Evolutionary conservation across 2,329 filamentous ascomycete species (phyloP), one percentile per base, ranked within the genome.

Genomic region (Botrytis squamosa): DNA sequence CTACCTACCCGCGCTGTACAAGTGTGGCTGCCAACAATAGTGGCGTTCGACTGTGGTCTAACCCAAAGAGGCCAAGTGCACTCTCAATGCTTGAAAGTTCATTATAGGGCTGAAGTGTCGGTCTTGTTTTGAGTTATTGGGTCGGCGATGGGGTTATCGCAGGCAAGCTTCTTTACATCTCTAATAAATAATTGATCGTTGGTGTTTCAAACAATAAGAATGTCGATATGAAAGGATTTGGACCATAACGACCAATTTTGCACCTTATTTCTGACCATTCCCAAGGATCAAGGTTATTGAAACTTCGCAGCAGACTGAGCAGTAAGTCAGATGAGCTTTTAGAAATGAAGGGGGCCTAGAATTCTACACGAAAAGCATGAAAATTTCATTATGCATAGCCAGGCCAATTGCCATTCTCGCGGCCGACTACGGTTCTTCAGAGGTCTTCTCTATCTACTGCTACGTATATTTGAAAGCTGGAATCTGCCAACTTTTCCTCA

Each of bases 401-500:
- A 22, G 33, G 40, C 20, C 57, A 14, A 36, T 55, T 60, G 38
- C 16, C 52, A 70, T 60, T 29, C 49, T 57, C 12, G 29, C 33
- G 36, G 25, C 67, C 67, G n/a, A 60, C 25, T 16, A 6, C 16
- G 36, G 18, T 42, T 29, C 38, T 46, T 4, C 18, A 33, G 1
- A 70, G 52, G n/a, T 44, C 18, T 60, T n/a, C 22, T 44, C n/a
- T 60, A 25, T 59, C 67, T 22, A 25, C 22, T 70, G 67, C 52
- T 57, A 70, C 25, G 64, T 66, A 49, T 70, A 60, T 60, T 70
- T 70, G 55, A 60, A 59, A 60, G 55, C 55, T 42, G 38, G n/a
- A n/a, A 60, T 46, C 55, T 70, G 52, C 67, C 55, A 44, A 40
- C 55, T 57, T 69, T 69, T 49, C 29, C 20, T 42, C 25, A 44